These are phyloP conservation scores for Dissophora globulifera DNA, from an alignment of 192 early-diverging fungal genomes.

Conservation along the genomic window DNA sequence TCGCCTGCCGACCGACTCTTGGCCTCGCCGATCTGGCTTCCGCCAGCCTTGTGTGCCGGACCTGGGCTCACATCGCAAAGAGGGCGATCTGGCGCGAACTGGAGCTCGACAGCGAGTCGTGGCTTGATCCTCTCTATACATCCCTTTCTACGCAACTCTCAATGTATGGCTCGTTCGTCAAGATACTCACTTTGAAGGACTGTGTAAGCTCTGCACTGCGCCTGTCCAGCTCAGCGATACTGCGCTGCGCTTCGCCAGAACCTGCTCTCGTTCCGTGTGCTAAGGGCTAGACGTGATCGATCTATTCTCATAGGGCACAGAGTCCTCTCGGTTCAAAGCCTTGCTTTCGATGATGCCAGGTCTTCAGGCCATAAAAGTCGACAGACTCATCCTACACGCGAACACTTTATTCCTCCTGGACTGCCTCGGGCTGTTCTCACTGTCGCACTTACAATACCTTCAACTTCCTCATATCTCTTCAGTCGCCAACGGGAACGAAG, in stretches of 20 bases:
- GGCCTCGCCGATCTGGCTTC: neutral
- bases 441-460: conserved; percentile 12
- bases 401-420: neutral
- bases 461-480: conserved; percentile 25
- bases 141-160: conserved; percentile 14
- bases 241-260: neutral
- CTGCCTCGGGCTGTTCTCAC: neutral
- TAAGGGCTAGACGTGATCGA: too few species aligned
- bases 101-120: conserved; percentile 33
- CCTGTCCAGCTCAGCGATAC: too few species aligned
- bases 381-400: conserved; percentile 25
- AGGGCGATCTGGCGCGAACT: conserved; percentile 19
- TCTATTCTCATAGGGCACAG: conserved; percentile 16
- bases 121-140: conserved; percentile 23
- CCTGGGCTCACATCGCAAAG: conserved; percentile 15
- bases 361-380: conserved; percentile 25
- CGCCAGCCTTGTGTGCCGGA: conserved; percentile 19
- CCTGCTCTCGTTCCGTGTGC: too few species aligned
- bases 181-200: conserved; percentile 24
- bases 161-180: conserved; percentile 9
- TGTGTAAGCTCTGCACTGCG: conserved; percentile 28
- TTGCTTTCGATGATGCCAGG: conserved; percentile 19
- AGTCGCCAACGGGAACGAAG: conserved; percentile 9
- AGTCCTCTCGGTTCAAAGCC: conserved; percentile 6
- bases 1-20: conserved; percentile 15